Evolutionary conservation across 306 rosid genomes (phyloP).

Genomic region (Vigna mungo): DNA sequence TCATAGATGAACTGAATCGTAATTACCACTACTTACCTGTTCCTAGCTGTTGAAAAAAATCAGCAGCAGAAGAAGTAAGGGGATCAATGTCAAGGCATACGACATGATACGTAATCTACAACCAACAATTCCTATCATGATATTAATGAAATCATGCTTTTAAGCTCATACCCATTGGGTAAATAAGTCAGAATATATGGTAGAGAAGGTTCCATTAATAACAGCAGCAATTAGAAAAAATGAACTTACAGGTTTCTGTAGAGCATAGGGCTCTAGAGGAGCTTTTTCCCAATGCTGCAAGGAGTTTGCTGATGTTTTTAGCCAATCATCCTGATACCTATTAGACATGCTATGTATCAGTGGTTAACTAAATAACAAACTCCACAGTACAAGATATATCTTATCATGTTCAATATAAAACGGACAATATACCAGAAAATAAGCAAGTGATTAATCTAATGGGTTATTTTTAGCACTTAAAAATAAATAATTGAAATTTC

Average conservation of each 20-base stretch:
- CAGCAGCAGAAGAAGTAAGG: conserved; percentile 89
- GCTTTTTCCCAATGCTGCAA: conserved; percentile 96
- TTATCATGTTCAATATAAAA: neutral
- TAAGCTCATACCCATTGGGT: conserved; percentile 18
- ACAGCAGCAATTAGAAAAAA: conserved; percentile 37
- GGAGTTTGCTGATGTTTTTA: conserved; percentile 84
- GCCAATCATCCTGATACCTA: conserved; percentile 99
- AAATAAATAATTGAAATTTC: neutral
- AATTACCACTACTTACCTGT: conserved; percentile 68
- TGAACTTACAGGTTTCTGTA: conserved; percentile 83
- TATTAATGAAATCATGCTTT: conserved; percentile 31
- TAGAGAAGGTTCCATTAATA: conserved; percentile 22
- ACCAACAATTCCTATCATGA: conserved; percentile 45
- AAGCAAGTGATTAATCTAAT: conserved; percentile 1
- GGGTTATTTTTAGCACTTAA: conserved; percentile 2
- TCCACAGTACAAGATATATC: conserved; percentile 9
- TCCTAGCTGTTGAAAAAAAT: conserved; percentile 97
- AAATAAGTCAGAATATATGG: conserved; percentile 20
- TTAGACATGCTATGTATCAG: conserved; percentile 38
- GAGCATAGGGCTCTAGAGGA: conserved; percentile 96
- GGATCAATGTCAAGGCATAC: conserved; percentile 98
- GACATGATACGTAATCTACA: conserved; percentile 84
- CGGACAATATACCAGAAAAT: conserved; percentile 5
- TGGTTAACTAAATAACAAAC: conserved; percentile 19
- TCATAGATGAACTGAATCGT: conserved; percentile 29